Evolutionary conservation across 2,329 filamentous ascomycete species (phyloP).

Genomic region (Clonostachys rhizophaga): DNA sequence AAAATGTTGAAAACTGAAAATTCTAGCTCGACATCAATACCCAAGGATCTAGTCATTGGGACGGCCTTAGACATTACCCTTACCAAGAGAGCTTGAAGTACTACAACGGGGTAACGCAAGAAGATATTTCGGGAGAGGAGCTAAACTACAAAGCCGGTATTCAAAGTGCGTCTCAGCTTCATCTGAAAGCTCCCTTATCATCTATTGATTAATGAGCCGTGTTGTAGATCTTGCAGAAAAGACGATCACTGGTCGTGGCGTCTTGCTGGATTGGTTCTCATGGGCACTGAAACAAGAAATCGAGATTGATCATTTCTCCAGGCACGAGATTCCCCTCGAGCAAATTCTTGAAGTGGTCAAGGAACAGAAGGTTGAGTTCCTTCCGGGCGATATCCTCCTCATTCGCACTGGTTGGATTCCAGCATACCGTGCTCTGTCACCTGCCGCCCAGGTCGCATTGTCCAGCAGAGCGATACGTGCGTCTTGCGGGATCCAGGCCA

Average conservation of each 20-base stretch:
- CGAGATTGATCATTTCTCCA: conserved; percentile 29
- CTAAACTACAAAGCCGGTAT: not conserved
- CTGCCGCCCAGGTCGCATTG: conserved; percentile 42
- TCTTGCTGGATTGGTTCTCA: conserved; percentile 43
- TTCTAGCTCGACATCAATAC: conserved; percentile 5
- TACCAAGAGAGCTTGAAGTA: conserved; percentile 5
- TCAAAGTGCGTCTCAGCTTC: not conserved
- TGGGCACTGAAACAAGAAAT: conserved; percentile 33
- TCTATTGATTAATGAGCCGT: no score
- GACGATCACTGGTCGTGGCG: conserved; percentile 32
- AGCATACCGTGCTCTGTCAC: conserved; percentile 15
- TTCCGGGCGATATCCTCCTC: conserved; percentile 47
- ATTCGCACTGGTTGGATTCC: conserved; percentile 29
- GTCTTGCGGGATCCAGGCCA: conserved; percentile 31
- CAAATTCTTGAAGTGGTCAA: conserved; percentile 24
- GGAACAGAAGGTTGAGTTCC: conserved; percentile 23
- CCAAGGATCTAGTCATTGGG: conserved; percentile 7
- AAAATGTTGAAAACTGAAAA: no score
- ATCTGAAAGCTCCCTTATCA: no score
- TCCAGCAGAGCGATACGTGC: conserved; percentile 18
- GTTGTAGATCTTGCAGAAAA: not conserved
- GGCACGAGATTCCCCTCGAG: conserved; percentile 23
- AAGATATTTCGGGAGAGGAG: conserved; percentile 1
- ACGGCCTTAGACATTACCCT: conserved; percentile 5
- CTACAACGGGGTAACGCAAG: conserved; percentile 6